phyloP scores from a whole-genome alignment of 1,139 yeast genomes.

The Suhomyces bribrorum region DNA sequence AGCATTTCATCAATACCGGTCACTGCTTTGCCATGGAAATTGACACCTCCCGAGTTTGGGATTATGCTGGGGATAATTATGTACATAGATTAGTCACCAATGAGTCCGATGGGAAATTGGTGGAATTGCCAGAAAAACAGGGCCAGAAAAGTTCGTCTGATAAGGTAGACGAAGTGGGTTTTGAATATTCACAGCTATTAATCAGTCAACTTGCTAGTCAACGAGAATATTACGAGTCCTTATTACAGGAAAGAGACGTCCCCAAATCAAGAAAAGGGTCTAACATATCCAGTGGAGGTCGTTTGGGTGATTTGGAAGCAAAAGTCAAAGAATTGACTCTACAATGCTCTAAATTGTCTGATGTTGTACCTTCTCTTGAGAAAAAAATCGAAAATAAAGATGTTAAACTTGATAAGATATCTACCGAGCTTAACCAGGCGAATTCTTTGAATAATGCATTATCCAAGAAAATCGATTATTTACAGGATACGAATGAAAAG shows the following conservation, averaged over 20 bases:
- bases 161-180: constrained; percentile 56
- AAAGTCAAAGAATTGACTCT: constrained; percentile 34
- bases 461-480: constrained; percentile 54
- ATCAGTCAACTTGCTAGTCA: constrained; percentile 88
- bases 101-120: constrained; percentile 82
- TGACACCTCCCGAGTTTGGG: constrained; percentile 88
- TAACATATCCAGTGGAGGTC: constrained; percentile 17
- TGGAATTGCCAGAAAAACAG: constrained; percentile 57
- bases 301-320: constrained; percentile 34
- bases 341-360: constrained; percentile 25
- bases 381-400: constrained; percentile 34
- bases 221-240: constrained; percentile 75
- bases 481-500: constrained; percentile 39
- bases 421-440: constrained; percentile 33
- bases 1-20: constrained; percentile 74
- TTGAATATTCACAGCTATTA: constrained; percentile 78
- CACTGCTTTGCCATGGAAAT: constrained; percentile 95
- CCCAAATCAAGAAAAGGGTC: constrained; percentile 25
- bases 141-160: constrained; percentile 21
- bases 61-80: constrained; percentile 87
- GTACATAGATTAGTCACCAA: constrained; percentile 86
- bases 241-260: constrained; percentile 47
- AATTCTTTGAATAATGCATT: constrained; percentile 57
- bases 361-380: constrained; percentile 35
- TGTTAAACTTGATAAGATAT: constrained; percentile 30